A percentile compares a stretch with the other conserved stretches of the same genome.
Conservation (phyloP, 257 asterid genomes). For the Solanum peruvianum region DNA sequence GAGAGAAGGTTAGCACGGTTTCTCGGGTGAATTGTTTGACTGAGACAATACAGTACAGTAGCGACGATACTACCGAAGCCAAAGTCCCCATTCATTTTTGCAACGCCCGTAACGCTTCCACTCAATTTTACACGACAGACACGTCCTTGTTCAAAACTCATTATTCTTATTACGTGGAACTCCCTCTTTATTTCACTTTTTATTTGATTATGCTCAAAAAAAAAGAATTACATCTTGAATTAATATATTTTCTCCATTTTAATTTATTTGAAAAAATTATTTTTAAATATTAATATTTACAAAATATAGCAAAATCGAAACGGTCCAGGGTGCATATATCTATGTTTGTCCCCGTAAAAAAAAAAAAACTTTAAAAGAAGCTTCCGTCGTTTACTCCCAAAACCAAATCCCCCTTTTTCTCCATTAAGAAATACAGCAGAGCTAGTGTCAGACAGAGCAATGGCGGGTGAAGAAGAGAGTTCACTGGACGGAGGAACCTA, state of each 20-base stretch:
- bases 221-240: not conserved
- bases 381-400: slow-evolving; percentile 32
- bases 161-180: not conserved
- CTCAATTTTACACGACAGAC: not conserved
- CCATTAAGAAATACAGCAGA: not conserved
- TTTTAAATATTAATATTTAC: no score
- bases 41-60: not conserved
- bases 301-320: not conserved
- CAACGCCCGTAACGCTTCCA: slow-evolving; percentile 20
- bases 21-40: slow-evolving; percentile 51
- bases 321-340: not conserved
- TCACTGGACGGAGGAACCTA: slow-evolving; percentile 36
- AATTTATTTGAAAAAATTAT: no score
- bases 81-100: slow-evolving; percentile 22
- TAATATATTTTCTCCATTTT: not conserved
- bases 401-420: not conserved
- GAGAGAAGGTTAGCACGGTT: slow-evolving; percentile 25
- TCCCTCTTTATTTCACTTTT: not conserved
- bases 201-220: no score
- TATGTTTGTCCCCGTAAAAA: slow-evolving; percentile 1
- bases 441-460: not conserved
- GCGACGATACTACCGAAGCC: slow-evolving; percentile 58
- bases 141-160: not conserved
- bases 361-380: slow-evolving; percentile 2
- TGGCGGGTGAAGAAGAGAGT: slow-evolving; percentile 44